Evolutionary conservation across 805 yeast species (phyloP).

Genomic region (Nakazawaea molendinolei): DNA sequence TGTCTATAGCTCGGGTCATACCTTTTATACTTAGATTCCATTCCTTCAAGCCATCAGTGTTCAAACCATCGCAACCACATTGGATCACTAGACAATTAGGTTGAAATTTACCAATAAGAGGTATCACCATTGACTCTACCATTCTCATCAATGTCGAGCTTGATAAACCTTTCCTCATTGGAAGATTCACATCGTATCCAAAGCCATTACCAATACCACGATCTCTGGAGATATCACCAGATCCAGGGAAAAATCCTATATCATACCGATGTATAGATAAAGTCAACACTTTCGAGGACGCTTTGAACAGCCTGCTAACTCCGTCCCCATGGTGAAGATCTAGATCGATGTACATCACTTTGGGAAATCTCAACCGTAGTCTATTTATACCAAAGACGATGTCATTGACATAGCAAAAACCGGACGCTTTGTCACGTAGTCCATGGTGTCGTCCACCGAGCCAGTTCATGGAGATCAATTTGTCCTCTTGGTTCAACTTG

Average conservation of each 20-base stretch:
- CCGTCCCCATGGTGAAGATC: constrained; percentile 84
- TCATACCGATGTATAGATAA: constrained; percentile 61
- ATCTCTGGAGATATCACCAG: constrained; percentile 40
- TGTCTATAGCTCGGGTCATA: constrained; percentile 28
- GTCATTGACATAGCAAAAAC: constrained; percentile 72
- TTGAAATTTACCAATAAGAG: constrained; percentile 28
- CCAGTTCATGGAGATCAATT: constrained; percentile 54
- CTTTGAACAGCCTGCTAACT: constrained; percentile 58
- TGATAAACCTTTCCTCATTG: constrained; percentile 48
- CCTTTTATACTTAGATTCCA: constrained; percentile 65
- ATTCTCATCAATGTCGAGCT: constrained; percentile 37
- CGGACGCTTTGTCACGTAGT: constrained; percentile 45
- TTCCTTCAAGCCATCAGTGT: constrained; percentile 54
- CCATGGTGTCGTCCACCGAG: constrained; percentile 79
- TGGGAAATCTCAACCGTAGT: constrained; percentile 38
- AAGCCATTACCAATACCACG: constrained; percentile 30
- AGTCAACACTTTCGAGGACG: constrained; percentile 48
- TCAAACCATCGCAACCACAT: constrained; percentile 70
- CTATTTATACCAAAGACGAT: constrained; percentile 49
- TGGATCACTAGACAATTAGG: constrained; percentile 58
- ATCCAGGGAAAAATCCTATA: constrained; percentile 67
- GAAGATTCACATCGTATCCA: constrained; percentile 42
- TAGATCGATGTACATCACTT: constrained; percentile 57
- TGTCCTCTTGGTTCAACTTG: not conserved
- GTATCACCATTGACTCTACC: constrained; percentile 33